Percentiles rank a stretch among this genome's conserved stretches.
These are phyloP conservation scores for Omphalea diandra DNA, from an alignment of 441 rosid genomes.

Conservation along the genomic window DNA sequence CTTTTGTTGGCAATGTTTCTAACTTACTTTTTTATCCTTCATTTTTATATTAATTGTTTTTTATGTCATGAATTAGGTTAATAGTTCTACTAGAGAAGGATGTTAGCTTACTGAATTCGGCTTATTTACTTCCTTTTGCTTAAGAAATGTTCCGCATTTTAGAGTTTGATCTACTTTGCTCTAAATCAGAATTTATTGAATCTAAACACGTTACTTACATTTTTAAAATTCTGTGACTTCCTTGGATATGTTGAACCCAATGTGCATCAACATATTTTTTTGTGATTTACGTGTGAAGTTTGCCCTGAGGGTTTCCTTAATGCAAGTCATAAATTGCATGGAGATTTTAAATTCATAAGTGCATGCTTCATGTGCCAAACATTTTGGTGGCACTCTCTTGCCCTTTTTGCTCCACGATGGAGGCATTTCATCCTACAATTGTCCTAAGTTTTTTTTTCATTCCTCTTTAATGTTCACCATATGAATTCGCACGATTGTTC, in stretches of 20 bases:
- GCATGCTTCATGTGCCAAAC: neutral
- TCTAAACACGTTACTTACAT: neutral
- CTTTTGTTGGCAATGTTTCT: neutral
- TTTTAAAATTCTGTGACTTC: neutral
- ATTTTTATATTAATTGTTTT: neutral
- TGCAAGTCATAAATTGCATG: neutral
- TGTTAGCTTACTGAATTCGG: neutral
- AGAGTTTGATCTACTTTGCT: neutral
- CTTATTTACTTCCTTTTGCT: neutral
- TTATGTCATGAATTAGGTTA: neutral
- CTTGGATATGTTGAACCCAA: neutral
- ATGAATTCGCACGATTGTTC: too few relatives aligned
- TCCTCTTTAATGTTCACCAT: neutral
- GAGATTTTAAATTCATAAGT: neutral
- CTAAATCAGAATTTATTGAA: neutral
- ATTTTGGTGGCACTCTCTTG: neutral
- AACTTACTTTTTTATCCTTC: neutral
- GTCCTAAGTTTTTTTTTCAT: neutral
- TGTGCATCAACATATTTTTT: neutral
- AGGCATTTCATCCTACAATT: neutral
- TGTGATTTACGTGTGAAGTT: neutral
- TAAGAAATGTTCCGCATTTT: too few relatives aligned
- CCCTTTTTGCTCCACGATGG: neutral
- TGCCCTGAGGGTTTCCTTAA: neutral
- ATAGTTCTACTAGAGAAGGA: neutral